Evolutionary conservation across 2,329 filamentous ascomycete species (phyloP), one percentile per base, ranked within the genome.

Genomic region (Sporothrix globosa): DNA sequence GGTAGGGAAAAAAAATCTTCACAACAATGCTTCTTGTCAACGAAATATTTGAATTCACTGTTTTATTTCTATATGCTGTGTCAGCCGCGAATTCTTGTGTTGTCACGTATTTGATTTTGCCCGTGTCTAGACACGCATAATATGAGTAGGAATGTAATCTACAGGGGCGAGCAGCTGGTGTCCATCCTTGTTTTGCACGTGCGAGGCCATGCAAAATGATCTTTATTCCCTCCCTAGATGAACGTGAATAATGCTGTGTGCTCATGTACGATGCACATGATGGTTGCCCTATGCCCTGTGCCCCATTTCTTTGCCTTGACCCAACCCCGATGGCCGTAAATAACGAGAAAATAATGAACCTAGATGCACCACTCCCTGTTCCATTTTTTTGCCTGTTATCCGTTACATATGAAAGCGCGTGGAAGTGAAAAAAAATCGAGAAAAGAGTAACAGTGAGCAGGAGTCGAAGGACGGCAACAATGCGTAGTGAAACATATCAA

Each of bases 161-260:
- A 34, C 34, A 1, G 7, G 34, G 34, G 30, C 13, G n/a, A n/a
- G 58, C 41, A 46, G 44, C 54, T 41, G 7, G 46, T 24, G 4
- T 21, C 41, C 39, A 13, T 6, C 58, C 58, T 46, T 63, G n/a
- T 24, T 46, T 21, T 24, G 58, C 44, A 24, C 17, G 56, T 63
- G 10, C 39, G 10, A 46, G 39, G 58, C 17, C 21, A 21, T 63
- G 39, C 52, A 27, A 54, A 27, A 14, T 17, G 17, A 17, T 13
- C 24, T 4, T 13, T 17, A 53, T 44, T 13, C 24, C 52, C 11
- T 39, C 19, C 48, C 48, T 27, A 27, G 39, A 63, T 63, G 13
- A 63, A 46, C 54, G 46, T 46, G 39, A 63, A 54, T 27, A 39
- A 63, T 63, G 39, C 34, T 7, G 58, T 6, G 58, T 63, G 58